These are phyloP conservation scores for Nigrospora osmanthi DNA, from an alignment of 2,329 filamentous ascomycete genomes.

Conservation along the genomic window DNA sequence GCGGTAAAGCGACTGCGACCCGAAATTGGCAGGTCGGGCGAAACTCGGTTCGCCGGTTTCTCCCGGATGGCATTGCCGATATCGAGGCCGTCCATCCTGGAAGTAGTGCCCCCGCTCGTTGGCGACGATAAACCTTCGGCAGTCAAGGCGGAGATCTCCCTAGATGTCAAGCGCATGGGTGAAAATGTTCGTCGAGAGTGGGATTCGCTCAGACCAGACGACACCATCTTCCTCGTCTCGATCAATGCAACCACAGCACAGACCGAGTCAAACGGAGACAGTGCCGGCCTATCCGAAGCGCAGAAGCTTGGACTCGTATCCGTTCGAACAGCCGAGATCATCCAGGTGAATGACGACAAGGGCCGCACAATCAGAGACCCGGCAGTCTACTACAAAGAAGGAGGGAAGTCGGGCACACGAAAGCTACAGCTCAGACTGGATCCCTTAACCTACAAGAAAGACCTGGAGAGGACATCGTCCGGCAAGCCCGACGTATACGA, in stretches of 20 bases:
- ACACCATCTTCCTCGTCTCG: conserved; percentile 81
- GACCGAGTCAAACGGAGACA: conserved; percentile 45
- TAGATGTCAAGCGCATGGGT: conserved; percentile 75
- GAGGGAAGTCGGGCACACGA: conserved; percentile 51
- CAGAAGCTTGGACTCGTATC: conserved; percentile 61
- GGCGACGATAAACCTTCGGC: conserved; percentile 76
- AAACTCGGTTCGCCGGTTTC: conserved; percentile 70
- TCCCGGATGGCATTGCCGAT: conserved; percentile 91
- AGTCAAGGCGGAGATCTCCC: conserved; percentile 76
- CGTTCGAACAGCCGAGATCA: conserved; percentile 76
- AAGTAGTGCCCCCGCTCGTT: conserved; percentile 75
- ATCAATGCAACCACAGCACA: conserved; percentile 55
- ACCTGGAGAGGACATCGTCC: conserved; percentile 56
- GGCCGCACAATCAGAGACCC: conserved; percentile 64
- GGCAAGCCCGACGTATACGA: conserved; percentile 78
- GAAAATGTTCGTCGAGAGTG: conserved; percentile 75
- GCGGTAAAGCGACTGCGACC: conserved; percentile 74
- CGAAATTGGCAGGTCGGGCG: conserved; percentile 53
- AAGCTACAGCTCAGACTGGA: conserved; percentile 79
- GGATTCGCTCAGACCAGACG: conserved; percentile 79
- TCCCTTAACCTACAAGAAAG: conserved; percentile 65
- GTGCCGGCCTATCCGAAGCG: conserved; percentile 33
- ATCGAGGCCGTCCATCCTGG: conserved; percentile 75
- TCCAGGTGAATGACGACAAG: conserved; percentile 81
- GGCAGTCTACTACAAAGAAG: conserved; percentile 53